Conservation (phyloP, 495 filamentous ascomycete species). For the Hapsidospora chrysogenum region DNA sequence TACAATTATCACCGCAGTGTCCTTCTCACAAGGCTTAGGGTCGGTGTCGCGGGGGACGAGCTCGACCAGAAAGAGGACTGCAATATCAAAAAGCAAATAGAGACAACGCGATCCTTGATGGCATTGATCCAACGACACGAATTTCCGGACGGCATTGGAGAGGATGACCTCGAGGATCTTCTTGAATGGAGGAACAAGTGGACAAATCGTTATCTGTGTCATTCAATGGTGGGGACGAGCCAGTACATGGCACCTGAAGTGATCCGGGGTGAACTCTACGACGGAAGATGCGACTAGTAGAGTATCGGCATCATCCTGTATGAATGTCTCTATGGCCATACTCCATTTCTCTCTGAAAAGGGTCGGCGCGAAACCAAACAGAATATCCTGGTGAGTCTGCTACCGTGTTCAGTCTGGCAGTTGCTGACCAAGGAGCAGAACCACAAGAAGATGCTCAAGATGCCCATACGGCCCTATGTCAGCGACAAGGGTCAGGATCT, state of each 20-base stretch:
- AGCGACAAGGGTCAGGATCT: conserved; percentile 52
- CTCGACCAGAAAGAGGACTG: conserved; percentile 46
- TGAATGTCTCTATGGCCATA: conserved; percentile 84
- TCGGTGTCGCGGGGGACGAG: conserved; percentile 57
- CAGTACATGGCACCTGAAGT: conserved; percentile 98
- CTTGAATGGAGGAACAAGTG: conserved; percentile 65
- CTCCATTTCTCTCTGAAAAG: conserved; percentile 73
- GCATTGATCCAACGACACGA: conserved; percentile 34
- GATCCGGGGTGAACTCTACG: conserved; percentile 65
- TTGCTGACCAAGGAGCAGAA: conserved; percentile 21
- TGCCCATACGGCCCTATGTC: conserved; percentile 34
- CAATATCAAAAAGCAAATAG: conserved; percentile 16
- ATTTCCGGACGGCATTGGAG: conserved; percentile 8
- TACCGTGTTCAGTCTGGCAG: no score
- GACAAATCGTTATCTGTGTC: conserved; percentile 55
- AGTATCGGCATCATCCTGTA: conserved; percentile 85
- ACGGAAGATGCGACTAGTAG: conserved; percentile 94
- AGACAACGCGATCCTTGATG: conserved; percentile 19
- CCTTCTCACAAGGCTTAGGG: conserved; percentile 56
- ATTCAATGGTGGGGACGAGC: conserved; percentile 85
- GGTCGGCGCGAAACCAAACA: conserved; percentile 58
- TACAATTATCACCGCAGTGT: conserved; percentile 67
- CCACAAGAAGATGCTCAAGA: conserved; percentile 27
- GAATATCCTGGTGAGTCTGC: conserved; percentile 51
- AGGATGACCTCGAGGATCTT: conserved; percentile 28